A percentile compares a stretch with the other conserved stretches of the same genome.
Evolutionary conservation across 495 filamentous ascomycete genomes (phyloP).

Genomic region (Neurospora intermedia): DNA sequence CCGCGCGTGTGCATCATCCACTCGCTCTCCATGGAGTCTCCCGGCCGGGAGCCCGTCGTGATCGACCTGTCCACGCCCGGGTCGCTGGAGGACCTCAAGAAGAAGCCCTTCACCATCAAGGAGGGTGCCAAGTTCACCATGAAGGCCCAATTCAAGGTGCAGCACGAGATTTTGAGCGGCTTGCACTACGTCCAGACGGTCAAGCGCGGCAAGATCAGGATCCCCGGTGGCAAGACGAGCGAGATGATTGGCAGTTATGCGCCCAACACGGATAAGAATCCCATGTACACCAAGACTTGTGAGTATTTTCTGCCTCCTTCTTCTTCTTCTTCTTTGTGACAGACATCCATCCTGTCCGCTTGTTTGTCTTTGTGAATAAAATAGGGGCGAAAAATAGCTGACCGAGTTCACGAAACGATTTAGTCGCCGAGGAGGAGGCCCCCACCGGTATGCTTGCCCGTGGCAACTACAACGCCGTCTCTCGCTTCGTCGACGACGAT

Average conservation of each 20-base stretch:
- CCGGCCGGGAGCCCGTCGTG: slow-evolving; percentile 68
- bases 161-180: slow-evolving; percentile 88
- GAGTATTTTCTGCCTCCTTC: slow-evolving; percentile 25
- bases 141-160: slow-evolving; percentile 85
- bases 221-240: slow-evolving; percentile 64
- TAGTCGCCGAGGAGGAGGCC: slow-evolving; percentile 82
- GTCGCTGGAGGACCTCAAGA: slow-evolving; percentile 60
- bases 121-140: slow-evolving; percentile 87
- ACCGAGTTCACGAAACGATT: neutral
- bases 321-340: too few relatives aligned
- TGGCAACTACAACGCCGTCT: slow-evolving; percentile 74
- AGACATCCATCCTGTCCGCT: too few relatives aligned
- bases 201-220: slow-evolving; percentile 71
- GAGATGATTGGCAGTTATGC: slow-evolving; percentile 97
- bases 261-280: slow-evolving; percentile 76
- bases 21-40: slow-evolving; percentile 71
- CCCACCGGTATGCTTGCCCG: slow-evolving; percentile 80
- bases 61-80: slow-evolving; percentile 64
- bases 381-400: neutral
- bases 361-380: too few relatives aligned
- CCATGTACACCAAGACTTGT: slow-evolving; percentile 84
- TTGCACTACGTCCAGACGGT: slow-evolving; percentile 91
- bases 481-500: slow-evolving; percentile 89
- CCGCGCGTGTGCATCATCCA: slow-evolving; percentile 80
- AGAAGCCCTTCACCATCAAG: slow-evolving; percentile 93